Evolutionary conservation across 139 green algal species (phyloP), one percentile per base, ranked within the genome.

Genomic region (Chlamydomonas sp.): DNA sequence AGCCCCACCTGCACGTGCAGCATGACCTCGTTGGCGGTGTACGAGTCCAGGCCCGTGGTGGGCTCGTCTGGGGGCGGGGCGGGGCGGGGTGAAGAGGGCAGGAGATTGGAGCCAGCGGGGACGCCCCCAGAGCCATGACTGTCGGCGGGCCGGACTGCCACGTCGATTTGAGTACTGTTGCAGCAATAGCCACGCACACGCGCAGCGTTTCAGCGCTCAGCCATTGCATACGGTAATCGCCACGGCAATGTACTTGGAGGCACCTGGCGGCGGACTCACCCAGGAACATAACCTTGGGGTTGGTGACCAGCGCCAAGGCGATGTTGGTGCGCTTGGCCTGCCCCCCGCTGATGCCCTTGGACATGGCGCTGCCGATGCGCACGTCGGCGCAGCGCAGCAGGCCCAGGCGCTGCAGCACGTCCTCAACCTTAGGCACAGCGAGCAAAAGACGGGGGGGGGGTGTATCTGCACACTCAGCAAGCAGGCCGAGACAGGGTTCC

Each of bases 31-130:
- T 94, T 92, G 15, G 93, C 89, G 0, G 93, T 96, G 89, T 92
- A 94, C 12, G 88, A 94, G 90, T 97, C 94, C 71, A 97, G 91
- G 5, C 94, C 94, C 8, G 78, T 90, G 66, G 94, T 97, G 74
- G 94, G 94, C 89, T 97, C 94, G 67, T 93, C 78, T 79, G 69
- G 20, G 63, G 63, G 63, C 61, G 8, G 17, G 5, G 61, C 1
- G 49, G 79, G 2, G 31, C 2, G 64, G 9, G 79, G 8, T 7
- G 64, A 18, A 49, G 6, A 14, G 3, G 7, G 57, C 15, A 20
- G 4, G 76, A 2, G 76, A 74, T 14, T 14, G 67, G 67, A 16
- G 67, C 14, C 67, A 16, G 14, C 14, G 16, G 67, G 67, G 67
- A 74, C 67, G 67, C 14, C 14, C 14, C 14, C 14, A 14, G 75